phyloP scores from a whole-genome alignment of 148 eudicot species.

The Rhododendron ferrugineum region DNA sequence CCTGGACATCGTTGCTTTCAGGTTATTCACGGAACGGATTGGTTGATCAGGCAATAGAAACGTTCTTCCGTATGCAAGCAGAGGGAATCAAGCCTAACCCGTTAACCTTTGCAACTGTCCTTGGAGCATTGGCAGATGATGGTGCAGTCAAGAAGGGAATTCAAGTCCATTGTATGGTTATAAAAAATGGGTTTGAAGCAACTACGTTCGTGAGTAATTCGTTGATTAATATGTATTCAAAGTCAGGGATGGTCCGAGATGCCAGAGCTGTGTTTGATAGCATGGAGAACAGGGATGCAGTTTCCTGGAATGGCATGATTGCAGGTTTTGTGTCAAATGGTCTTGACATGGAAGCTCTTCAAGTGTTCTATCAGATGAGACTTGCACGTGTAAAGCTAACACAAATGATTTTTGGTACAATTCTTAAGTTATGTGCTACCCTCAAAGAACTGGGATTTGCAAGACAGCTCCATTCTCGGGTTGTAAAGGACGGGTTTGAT shows the following conservation, averaged over 20 bases:
- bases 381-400: constrained; percentile 43
- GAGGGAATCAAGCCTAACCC: constrained; percentile 64
- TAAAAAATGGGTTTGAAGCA: constrained; percentile 59
- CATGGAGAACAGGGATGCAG: constrained; percentile 44
- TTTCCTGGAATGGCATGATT: constrained; percentile 86
- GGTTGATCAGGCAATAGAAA: constrained; percentile 38
- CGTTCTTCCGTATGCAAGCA: constrained; percentile 45
- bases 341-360: constrained; percentile 56
- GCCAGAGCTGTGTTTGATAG: constrained; percentile 52
- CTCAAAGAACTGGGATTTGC: constrained; percentile 57
- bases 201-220: constrained; percentile 65
- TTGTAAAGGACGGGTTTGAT: constrained; percentile 47
- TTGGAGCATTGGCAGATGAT: constrained; percentile 59
- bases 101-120: constrained; percentile 68
- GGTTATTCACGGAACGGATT: constrained; percentile 60
- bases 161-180: constrained; percentile 57
- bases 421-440: constrained; percentile 56
- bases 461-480: constrained; percentile 61
- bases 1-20: constrained; percentile 85
- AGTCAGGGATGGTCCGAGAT: constrained; percentile 48
- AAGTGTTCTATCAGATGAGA: constrained; percentile 55
- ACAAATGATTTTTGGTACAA: constrained; percentile 43
- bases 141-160: constrained; percentile 49
- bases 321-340: constrained; percentile 73
- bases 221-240: constrained; percentile 71